Evolutionary conservation across 148 eudicot species (phyloP).

Genomic region (Oxyria digyna): DNA sequence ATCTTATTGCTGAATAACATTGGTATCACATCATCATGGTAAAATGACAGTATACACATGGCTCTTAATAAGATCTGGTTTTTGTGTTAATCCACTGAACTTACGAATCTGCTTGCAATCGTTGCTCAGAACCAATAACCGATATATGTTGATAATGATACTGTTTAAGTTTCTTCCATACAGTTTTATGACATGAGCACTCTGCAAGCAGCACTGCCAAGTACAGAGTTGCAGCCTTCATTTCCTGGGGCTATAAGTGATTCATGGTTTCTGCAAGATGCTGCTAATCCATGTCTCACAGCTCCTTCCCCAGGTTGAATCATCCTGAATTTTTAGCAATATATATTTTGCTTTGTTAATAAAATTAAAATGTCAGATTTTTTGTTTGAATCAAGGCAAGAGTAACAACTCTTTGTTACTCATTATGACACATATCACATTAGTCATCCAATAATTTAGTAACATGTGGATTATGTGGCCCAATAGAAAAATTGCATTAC

Average conservation of each 20-base stretch:
- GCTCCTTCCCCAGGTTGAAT: slow-evolving; percentile 37
- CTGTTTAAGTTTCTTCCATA: neutral
- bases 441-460: too few relatives aligned
- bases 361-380: too few relatives aligned
- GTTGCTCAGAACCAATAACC: neutral
- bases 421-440: too few relatives aligned
- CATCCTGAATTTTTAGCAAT: neutral
- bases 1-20: neutral
- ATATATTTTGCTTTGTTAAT: neutral
- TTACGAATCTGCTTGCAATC: neutral
- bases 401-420: too few relatives aligned
- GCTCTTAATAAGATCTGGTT: neutral
- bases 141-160: neutral
- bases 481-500: too few relatives aligned
- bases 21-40: neutral
- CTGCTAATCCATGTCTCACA: slow-evolving; percentile 25
- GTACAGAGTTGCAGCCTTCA: slow-evolving; percentile 28
- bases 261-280: slow-evolving; percentile 56
- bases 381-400: too few relatives aligned
- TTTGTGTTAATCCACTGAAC: neutral
- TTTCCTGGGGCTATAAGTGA: slow-evolving; percentile 33
- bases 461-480: too few relatives aligned
- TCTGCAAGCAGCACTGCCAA: slow-evolving; percentile 58
- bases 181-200: slow-evolving; percentile 75
- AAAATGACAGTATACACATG: neutral